These are phyloP conservation scores for Sporothrix schenckii DNA, from an alignment of 2,329 filamentous ascomycete genomes.

Conservation along the genomic window DNA sequence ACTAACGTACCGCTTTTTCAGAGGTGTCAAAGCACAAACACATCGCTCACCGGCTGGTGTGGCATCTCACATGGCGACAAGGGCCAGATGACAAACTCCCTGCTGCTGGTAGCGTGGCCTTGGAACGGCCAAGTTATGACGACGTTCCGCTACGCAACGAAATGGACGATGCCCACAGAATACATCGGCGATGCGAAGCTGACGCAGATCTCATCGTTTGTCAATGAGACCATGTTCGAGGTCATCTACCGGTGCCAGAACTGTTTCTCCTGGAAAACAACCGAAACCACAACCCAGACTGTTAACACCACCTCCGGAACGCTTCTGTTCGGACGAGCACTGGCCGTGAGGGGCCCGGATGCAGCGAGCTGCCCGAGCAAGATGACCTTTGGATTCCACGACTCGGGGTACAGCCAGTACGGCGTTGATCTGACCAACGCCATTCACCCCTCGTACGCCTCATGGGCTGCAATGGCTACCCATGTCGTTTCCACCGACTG, in stretches of 20 bases:
- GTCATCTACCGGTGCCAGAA: constrained; percentile 67
- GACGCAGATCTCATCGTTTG: constrained; percentile 60
- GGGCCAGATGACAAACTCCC: constrained; percentile 59
- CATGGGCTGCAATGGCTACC: constrained; percentile 52
- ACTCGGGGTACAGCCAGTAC: constrained; percentile 58
- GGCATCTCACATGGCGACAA: constrained; percentile 55
- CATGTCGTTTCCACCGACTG: constrained; percentile 42
- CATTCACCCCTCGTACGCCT: constrained; percentile 48
- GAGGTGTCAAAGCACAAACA: constrained; percentile 51
- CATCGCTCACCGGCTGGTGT: constrained; percentile 58
- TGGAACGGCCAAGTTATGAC: constrained; percentile 57
- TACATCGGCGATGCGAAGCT: constrained; percentile 64
- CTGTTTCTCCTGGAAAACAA: constrained; percentile 58
- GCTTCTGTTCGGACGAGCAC: constrained; percentile 60
- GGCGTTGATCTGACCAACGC: constrained; percentile 48
- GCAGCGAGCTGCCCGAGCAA: constrained; percentile 50
- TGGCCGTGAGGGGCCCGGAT: constrained; percentile 50
- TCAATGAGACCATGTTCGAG: constrained; percentile 62
- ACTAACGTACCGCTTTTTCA: constrained; percentile 35
- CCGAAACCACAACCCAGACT: constrained; percentile 47
- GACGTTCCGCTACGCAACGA: constrained; percentile 60
- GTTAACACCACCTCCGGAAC: constrained; percentile 50
- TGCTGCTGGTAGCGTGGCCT: constrained; percentile 63
- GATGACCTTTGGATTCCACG: constrained; percentile 56
- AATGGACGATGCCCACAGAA: constrained; percentile 60